phyloP scores from a whole-genome alignment of 306 rosid species.

The Gillenia trifoliata region DNA sequence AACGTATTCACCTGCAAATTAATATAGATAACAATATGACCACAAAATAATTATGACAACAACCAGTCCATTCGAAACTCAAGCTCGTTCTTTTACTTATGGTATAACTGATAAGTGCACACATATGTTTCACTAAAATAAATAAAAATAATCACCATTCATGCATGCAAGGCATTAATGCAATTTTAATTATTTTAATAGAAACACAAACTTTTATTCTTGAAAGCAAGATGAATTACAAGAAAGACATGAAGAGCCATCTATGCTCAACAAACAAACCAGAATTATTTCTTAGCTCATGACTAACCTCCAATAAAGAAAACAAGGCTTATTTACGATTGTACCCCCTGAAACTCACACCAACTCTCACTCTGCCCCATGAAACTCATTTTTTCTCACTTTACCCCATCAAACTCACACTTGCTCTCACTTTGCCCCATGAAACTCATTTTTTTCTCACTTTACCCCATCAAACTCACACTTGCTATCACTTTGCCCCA shows the following conservation, averaged over 20 bases:
- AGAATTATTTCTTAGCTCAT: neutral
- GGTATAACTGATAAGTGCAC: neutral
- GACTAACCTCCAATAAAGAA: neutral
- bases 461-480: too few relatives aligned
- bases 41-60: neutral
- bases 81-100: neutral
- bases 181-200: neutral
- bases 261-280: neutral
- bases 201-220: neutral
- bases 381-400: too few relatives aligned
- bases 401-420: too few relatives aligned
- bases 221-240: neutral
- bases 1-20: constrained; percentile 70
- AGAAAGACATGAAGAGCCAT: neutral
- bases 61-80: constrained; percentile 10
- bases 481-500: too few relatives aligned
- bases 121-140: neutral
- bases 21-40: constrained; percentile 13
- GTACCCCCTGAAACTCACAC: too few relatives aligned
- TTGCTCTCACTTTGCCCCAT: too few relatives aligned
- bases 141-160: neutral
- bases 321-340: neutral
- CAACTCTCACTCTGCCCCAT: too few relatives aligned
- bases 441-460: too few relatives aligned
- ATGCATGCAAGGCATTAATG: neutral